Evolutionary conservation across 2,329 filamentous ascomycete species (phyloP), one percentile per base, ranked within the genome.

Genomic region (Ilyonectria robusta): DNA sequence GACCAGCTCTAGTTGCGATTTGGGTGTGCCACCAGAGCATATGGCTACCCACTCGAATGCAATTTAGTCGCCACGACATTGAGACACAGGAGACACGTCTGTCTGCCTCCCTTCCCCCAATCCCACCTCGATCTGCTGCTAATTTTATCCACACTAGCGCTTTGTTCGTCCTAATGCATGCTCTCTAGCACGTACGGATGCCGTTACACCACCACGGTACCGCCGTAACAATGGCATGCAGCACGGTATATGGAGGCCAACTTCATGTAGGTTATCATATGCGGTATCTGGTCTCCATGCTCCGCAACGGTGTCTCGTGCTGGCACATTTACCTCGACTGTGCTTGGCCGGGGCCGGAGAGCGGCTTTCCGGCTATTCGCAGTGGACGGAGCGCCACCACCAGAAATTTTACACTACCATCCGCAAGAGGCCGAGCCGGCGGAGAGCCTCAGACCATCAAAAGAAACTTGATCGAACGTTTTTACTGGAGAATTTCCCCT

Each of bases 381-480:
- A 46, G 6, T 17, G n/a, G 17, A 42, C 23, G 29, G 37, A 44
- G 44, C n/a, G 26, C 48, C 31, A 48, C 50, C 56, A 55, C 50
- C 15, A n/a, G n/a, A 29, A 53, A n/a, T 42, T 59, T n/a, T 55
- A 35, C 42, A 51, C 44, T 56, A 42, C 44, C 57, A 46, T 48
- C 33, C 57, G 57, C 62, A 60, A 56, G 42, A 40, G 37, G 50
- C 62, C 62, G 57, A 60, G 26, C 46, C 33, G 57, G 35, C 23
- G 44, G 42, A 59, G 57, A 65, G 44, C 57, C 62, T 65, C 62
- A 60, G 62, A 70, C 66, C 69, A 70, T 66, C 70, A 71, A 67
- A 71, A 70, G 62, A 66, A 70, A 72, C 66, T 59, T 70, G 60
- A 72, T 72, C 64, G 71, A 70, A 72, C 63, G 68, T 58, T 72